Evolutionary conservation across 805 yeast species (phyloP).

Genomic region (Candida fluviatilis): DNA sequence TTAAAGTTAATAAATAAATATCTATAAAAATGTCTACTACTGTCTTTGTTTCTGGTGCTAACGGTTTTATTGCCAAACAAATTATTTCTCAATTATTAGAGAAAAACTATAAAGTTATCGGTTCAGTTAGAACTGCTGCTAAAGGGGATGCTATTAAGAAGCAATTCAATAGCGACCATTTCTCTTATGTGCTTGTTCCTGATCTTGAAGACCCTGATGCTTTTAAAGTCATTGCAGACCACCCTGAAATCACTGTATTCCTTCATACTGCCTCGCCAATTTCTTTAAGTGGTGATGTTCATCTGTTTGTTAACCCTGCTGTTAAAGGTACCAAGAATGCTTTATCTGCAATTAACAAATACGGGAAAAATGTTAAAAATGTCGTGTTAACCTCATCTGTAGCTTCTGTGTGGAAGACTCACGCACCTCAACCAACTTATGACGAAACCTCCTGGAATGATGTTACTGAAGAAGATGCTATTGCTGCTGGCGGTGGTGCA

Average conservation of each 20-base stretch:
- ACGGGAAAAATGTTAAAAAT: slow-evolving; percentile 36
- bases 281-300: slow-evolving; percentile 13
- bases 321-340: slow-evolving; percentile 26
- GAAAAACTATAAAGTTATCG: slow-evolving; percentile 43
- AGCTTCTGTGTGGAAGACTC: background rate
- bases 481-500: background rate
- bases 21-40: background rate
- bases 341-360: slow-evolving; percentile 36
- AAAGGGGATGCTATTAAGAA: slow-evolving; percentile 37
- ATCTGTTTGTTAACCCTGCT: slow-evolving; percentile 25
- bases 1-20: no score
- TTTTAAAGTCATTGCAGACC: slow-evolving; percentile 23
- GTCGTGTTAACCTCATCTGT: slow-evolving; percentile 48
- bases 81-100: slow-evolving; percentile 36
- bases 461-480: slow-evolving; percentile 42
- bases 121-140: slow-evolving; percentile 43
- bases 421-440: slow-evolving; percentile 25
- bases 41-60: slow-evolving; percentile 49
- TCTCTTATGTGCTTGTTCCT: slow-evolving; percentile 20
- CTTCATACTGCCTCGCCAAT: slow-evolving; percentile 31
- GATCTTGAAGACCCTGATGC: slow-evolving; percentile 20
- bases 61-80: slow-evolving; percentile 52
- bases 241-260: slow-evolving; percentile 23
- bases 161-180: slow-evolving; percentile 11
- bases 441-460: slow-evolving; percentile 49